phyloP scores from a whole-genome alignment of 352 stramenopile species.

The Plasmopara halstedii region DNA sequence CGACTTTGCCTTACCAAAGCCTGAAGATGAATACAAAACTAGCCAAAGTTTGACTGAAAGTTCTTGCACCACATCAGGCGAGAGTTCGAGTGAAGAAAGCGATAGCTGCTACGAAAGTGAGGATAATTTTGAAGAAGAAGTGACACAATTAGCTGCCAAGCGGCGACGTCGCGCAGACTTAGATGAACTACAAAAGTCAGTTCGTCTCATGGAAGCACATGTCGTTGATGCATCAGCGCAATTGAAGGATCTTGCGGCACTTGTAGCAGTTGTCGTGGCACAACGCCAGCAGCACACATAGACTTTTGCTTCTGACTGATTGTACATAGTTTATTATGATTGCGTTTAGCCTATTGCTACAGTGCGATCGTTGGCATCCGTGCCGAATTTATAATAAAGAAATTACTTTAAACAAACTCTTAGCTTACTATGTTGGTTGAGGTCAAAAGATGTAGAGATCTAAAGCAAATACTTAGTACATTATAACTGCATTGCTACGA shows the following conservation, averaged over 20 bases:
- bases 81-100: conserved; percentile 29
- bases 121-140: conserved; percentile 6
- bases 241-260: conserved; percentile 35
- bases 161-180: conserved; percentile 25
- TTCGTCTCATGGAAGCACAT: conserved; percentile 33
- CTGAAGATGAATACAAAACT: background rate
- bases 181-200: conserved; percentile 26
- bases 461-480: too few species aligned
- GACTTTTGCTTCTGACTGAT: too few species aligned
- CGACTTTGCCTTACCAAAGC: background rate
- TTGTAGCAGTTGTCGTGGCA: conserved; percentile 32
- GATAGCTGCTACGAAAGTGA: conserved; percentile 8
- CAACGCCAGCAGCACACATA: conserved; percentile 26
- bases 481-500: too few species aligned
- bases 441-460: too few species aligned
- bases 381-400: too few species aligned
- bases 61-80: conserved; percentile 22
- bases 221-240: conserved; percentile 35
- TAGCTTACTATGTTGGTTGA: too few species aligned
- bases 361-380: background rate
- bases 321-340: background rate
- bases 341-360: background rate
- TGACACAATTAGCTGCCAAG: conserved; percentile 14
- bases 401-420: too few species aligned
- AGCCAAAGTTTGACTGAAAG: conserved; percentile 1